A percentile compares a stretch with the other conserved stretches of the same genome.
Evolutionary conservation across 140 eudicot species (phyloP).

Genomic region (Flaveria floridana): DNA sequence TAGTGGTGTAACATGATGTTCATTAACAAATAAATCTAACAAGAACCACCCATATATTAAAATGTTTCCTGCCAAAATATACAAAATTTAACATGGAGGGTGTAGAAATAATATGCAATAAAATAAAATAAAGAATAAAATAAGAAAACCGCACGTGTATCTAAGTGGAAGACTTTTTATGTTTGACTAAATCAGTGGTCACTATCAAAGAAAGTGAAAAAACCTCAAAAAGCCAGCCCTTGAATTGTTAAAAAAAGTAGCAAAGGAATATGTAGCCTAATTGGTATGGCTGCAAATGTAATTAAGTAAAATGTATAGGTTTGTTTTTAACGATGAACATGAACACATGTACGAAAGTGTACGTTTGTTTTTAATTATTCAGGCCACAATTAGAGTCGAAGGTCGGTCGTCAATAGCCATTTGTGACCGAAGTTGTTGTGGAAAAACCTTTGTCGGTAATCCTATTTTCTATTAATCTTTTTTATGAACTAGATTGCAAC

Average conservation of each 20-base stretch:
- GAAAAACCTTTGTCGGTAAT: too few relatives aligned
- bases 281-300: too few relatives aligned
- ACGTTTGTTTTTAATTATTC: too few relatives aligned
- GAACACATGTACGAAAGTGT: too few relatives aligned
- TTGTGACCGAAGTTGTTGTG: too few relatives aligned
- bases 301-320: too few relatives aligned
- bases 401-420: too few relatives aligned
- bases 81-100: background rate
- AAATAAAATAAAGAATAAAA: background rate
- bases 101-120: background rate
- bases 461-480: too few relatives aligned
- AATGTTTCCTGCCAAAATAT: background rate
- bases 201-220: conserved; percentile 29
- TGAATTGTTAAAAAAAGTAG: conserved; percentile 18
- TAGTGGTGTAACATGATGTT: conserved; percentile 35
- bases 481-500: too few relatives aligned
- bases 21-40: conserved; percentile 26
- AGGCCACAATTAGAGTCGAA: too few relatives aligned
- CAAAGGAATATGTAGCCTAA: conserved; percentile 1
- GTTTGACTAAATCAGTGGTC: conserved; percentile 36
- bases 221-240: conserved; percentile 5
- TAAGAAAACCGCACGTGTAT: conserved; percentile 4
- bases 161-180: conserved; percentile 26
- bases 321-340: too few relatives aligned
- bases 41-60: conserved; percentile 26